Evolutionary conservation across 202 grass and related monocot genomes (phyloP).

Genomic region (Bolboschoenoplectus hybrid): DNA sequence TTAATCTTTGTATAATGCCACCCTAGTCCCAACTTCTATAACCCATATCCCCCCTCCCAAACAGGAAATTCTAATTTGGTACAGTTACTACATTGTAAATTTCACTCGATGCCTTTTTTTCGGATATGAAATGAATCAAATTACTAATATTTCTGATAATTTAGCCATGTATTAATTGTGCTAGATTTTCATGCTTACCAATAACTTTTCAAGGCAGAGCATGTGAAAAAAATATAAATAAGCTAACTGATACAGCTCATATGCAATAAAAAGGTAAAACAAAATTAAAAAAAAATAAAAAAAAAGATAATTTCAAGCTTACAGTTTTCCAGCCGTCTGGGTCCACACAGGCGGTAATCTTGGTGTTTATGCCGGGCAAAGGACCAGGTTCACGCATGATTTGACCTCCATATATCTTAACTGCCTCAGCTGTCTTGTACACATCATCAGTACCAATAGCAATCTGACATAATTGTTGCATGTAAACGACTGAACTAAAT

Average conservation of each 20-base stretch:
- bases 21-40: not conserved
- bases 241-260: constrained; percentile 1
- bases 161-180: not conserved
- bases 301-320: constrained; percentile 42
- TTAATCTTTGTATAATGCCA: not conserved
- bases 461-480: constrained; percentile 61
- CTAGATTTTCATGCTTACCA: constrained; percentile 7
- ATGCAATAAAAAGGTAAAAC: not conserved
- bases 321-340: constrained; percentile 99
- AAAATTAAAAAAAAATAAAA: not conserved
- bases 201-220: constrained; percentile 12
- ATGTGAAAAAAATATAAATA: not conserved
- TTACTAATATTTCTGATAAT: not conserved
- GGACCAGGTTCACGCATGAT: constrained; percentile 87
- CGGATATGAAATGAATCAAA: constrained; percentile 22
- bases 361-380: constrained; percentile 86
- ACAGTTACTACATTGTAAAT: not conserved
- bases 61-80: constrained; percentile 19
- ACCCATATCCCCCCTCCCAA: not conserved
- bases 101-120: not conserved
- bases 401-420: constrained; percentile 71
- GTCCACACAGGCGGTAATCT: constrained; percentile 88
- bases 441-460: constrained; percentile 98
- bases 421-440: constrained; percentile 85
- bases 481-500: constrained; percentile 24